Percentiles rank a stretch among this genome's conserved stretches.
Conservation (phyloP, 176 grass and related monocot species). For the Avena insularis region DNA sequence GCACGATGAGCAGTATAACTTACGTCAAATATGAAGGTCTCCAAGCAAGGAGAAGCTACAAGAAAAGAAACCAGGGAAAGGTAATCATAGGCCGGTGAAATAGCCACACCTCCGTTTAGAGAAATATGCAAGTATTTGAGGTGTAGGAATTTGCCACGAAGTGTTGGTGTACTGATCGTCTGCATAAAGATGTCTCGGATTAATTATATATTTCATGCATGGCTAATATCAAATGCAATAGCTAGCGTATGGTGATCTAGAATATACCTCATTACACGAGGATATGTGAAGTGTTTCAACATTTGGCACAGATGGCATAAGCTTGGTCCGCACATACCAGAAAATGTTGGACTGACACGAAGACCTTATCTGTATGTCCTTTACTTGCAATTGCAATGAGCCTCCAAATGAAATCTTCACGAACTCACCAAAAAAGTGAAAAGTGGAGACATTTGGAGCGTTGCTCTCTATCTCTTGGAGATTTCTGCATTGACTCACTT, state of each 20-base stretch:
- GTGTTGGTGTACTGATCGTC: background rate
- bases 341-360: background rate
- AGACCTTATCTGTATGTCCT: background rate
- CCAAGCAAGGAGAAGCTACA: slow-evolving; percentile 29
- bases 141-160: background rate
- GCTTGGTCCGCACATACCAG: background rate
- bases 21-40: background rate
- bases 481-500: background rate
- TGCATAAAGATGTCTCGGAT: slow-evolving; percentile 13
- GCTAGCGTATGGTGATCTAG: background rate
- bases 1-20: background rate
- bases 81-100: slow-evolving; percentile 18
- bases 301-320: background rate
- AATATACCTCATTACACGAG: background rate
- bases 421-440: background rate
- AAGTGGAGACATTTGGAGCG: slow-evolving; percentile 6
- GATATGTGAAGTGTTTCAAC: background rate
- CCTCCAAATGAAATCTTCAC: slow-evolving; percentile 15
- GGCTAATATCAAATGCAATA: background rate
- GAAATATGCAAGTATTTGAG: slow-evolving; percentile 14
- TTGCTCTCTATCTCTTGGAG: slow-evolving; percentile 15
- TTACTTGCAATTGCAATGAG: slow-evolving; percentile 14
- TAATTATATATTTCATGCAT: background rate
- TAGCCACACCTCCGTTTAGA: background rate
- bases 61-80: slow-evolving; percentile 36